phyloP scores from a whole-genome alignment of 495 filamentous ascomycete species.

The Cercophora samala region DNA sequence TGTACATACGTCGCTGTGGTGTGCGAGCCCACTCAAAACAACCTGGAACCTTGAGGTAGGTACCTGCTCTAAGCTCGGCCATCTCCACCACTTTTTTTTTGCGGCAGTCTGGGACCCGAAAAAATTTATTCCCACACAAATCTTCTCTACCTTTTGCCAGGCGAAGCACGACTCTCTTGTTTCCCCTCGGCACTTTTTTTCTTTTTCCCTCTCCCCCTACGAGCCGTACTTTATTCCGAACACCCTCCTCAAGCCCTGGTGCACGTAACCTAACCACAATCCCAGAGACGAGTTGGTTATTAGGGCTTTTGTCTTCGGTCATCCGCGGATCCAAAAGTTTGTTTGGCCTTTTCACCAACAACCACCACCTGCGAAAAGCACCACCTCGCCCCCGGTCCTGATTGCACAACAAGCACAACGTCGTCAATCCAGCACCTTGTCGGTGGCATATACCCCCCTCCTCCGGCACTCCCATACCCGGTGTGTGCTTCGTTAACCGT shows the following conservation, averaged over 20 bases:
- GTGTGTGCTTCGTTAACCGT: background rate
- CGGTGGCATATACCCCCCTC: background rate
- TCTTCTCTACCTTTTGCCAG: slow-evolving; percentile 30
- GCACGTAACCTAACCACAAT: slow-evolving; percentile 13
- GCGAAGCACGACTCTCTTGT: slow-evolving; percentile 21
- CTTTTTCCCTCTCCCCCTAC: slow-evolving; percentile 14
- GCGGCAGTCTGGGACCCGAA: slow-evolving; percentile 28
- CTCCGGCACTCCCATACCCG: background rate
- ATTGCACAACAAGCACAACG: background rate
- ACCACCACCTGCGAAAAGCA: background rate
- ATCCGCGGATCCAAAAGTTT: slow-evolving; percentile 19
- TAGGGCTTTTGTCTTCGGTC: slow-evolving; percentile 22
- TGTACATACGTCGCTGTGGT: background rate
- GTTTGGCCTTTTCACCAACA: background rate
- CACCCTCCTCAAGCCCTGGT: slow-evolving; percentile 14
- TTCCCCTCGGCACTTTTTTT: slow-evolving; percentile 27
- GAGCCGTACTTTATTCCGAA: slow-evolving; percentile 18
- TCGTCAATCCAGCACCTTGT: background rate
- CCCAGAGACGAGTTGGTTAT: slow-evolving; percentile 21
- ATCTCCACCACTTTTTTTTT: slow-evolving; percentile 31
- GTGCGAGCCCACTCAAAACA: slow-evolving; percentile 15
- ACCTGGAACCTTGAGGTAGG: slow-evolving; percentile 26
- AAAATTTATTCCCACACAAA: slow-evolving; percentile 43
- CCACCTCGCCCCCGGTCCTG: background rate
- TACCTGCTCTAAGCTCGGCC: slow-evolving; percentile 16